Percentiles rank a stretch among this genome's conserved stretches.
phyloP scores from a whole-genome alignment of 73 alveolate species.

The Uronychia setigera region DNA sequence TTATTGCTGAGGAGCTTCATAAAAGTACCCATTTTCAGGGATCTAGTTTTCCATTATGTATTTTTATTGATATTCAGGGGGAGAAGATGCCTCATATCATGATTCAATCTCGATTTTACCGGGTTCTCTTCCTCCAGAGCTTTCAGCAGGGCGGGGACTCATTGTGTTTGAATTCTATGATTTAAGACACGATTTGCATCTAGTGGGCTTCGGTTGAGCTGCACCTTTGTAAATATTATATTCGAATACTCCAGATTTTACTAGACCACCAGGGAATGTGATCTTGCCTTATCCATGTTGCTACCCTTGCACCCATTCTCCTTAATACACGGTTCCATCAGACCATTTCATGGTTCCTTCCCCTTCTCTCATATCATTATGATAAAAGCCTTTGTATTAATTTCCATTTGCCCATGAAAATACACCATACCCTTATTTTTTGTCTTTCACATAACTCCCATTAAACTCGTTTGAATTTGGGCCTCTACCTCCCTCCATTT shows the following conservation, averaged over 20 bases:
- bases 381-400: constrained; percentile 81
- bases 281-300: constrained; percentile 75
- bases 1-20: too few species aligned
- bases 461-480: constrained; percentile 9
- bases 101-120: too few species aligned
- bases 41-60: background rate
- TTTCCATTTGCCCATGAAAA: constrained; percentile 70
- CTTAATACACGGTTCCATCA: constrained; percentile 60
- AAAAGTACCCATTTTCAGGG: background rate
- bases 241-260: constrained; percentile 33
- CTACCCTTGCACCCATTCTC: constrained; percentile 78
- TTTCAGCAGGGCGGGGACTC: too few species aligned
- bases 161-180: too few species aligned
- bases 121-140: too few species aligned
- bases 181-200: background rate
- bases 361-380: constrained; percentile 85
- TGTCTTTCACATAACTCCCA: background rate
- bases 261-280: constrained; percentile 38
- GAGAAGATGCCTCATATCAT: too few species aligned
- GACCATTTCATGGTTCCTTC: constrained; percentile 76
- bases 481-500: constrained; percentile 43
- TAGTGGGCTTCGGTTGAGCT: background rate
- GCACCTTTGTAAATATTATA: constrained; percentile 26
- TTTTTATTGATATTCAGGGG: too few species aligned
- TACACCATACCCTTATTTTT: constrained; percentile 45